phyloP scores from a whole-genome alignment of 1,139 yeast species.

The Hyphopichia wangnamkhiaoensis region DNA sequence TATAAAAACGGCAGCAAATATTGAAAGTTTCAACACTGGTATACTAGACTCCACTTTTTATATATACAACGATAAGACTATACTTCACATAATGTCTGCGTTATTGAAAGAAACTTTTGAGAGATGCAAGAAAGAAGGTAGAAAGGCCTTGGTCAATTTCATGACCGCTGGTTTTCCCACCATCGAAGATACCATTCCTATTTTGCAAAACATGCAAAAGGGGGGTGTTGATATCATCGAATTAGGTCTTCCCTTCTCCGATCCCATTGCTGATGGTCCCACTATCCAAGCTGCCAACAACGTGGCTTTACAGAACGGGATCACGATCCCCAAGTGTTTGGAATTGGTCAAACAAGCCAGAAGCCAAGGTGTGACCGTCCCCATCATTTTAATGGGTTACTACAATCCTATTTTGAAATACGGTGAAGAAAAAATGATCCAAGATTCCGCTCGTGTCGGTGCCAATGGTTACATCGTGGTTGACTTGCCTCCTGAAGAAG shows the following conservation, averaged over 20 bases:
- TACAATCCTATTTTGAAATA: conserved; percentile 89
- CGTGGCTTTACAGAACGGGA: conserved; percentile 76
- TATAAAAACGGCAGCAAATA: conserved; percentile 1
- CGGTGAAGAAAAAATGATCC: conserved; percentile 82
- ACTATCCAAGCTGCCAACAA: conserved; percentile 88
- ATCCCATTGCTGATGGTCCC: conserved; percentile 98
- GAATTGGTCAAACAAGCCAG: conserved; percentile 78
- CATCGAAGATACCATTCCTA: conserved; percentile 81
- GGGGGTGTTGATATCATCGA: conserved; percentile 97
- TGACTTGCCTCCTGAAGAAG: conserved; percentile 98
- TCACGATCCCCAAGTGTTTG: conserved; percentile 67
- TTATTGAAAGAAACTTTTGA: conserved; percentile 70
- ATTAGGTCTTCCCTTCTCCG: conserved; percentile 96
- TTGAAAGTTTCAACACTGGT: no score
- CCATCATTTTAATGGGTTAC: conserved; percentile 94
- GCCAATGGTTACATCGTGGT: conserved; percentile 94
- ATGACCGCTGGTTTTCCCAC: conserved; percentile 95
- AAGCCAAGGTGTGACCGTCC: conserved; percentile 78
- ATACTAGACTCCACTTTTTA: background rate
- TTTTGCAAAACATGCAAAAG: conserved; percentile 82
- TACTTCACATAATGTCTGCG: conserved; percentile 54
- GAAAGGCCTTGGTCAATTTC: conserved; percentile 89
- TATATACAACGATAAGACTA: background rate
- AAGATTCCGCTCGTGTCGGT: conserved; percentile 81
- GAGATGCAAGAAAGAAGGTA: conserved; percentile 68